Base-by-base conservation (phyloP, 768 basidiomycete genomes). In the Naganishia antarctica region DNA sequence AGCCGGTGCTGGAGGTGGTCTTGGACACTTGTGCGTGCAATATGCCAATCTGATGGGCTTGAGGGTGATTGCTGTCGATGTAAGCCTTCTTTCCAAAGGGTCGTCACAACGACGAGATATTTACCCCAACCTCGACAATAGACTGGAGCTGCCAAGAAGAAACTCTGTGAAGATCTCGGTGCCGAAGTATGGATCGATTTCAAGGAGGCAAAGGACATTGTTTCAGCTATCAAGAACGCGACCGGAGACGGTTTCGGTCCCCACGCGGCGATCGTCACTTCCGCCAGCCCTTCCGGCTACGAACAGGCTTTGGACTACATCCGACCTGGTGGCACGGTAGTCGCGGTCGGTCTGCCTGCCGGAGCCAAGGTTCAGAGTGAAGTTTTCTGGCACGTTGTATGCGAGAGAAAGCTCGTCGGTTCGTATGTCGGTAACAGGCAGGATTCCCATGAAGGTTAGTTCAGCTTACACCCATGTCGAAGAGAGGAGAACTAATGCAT, bases 21-120 rank as follows among this genome's bases (percentile, higher is more conserved):
- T 91, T 32, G 90, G 90, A 8, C 88, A 90, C 78, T 82, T 93
- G 31, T 88, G 89, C 26, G 76, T 90, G 31, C 90, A 92, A 75
- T 91, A 91, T 70, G 91, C 90, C 16, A 81, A 80, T 46, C 82
- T 83, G 26, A 86, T 87, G 80, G 89, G 90, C 43, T 83, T 88
- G 51, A 84, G 86, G 23, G 88, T 91, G 9, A 84, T 91, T 63
- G 90, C 88, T 3, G 82, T 91, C 70, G 90, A 92, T 71, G 64
- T 65, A 28, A 58, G 63, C 48, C 21, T 37, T 18, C 5, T 7
- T 37, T 48, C 11, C 45, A 1, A 47, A 12, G 25, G n/a, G 16
- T 41, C 23, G 23, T 31, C 7, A 16, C 23, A 15, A 3, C 29
- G 8, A 3, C 9, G 32, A 15, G 3, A n/a, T 37, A 3, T 18